Conservation (phyloP, 148 eudicot species). For the Fagopyrum esculentum region DNA sequence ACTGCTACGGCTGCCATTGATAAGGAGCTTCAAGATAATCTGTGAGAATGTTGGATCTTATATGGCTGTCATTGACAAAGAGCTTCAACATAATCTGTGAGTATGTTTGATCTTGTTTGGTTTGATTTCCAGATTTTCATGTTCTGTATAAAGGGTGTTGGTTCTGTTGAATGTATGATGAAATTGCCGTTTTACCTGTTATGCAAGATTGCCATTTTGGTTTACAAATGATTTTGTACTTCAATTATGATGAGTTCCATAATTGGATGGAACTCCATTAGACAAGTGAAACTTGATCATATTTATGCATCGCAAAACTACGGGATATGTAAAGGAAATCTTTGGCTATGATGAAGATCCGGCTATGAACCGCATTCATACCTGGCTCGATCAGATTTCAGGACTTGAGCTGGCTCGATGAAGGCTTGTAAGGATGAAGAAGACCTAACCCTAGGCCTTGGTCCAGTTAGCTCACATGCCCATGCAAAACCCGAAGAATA, state of each 20-base stretch:
- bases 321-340: too few species aligned
- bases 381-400: too few species aligned
- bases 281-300: too few species aligned
- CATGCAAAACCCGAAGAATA: too few species aligned
- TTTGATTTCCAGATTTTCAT: not conserved
- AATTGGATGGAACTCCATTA: not conserved
- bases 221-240: not conserved
- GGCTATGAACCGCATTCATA: too few species aligned
- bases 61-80: slow-evolving; percentile 29
- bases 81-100: slow-evolving; percentile 2
- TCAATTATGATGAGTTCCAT: not conserved
- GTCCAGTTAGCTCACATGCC: too few species aligned
- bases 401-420: too few species aligned
- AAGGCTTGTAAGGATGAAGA: too few species aligned
- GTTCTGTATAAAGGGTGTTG: not conserved
- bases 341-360: too few species aligned
- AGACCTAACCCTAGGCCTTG: too few species aligned
- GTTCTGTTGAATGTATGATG: not conserved
- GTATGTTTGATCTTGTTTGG: not conserved
- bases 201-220: not conserved
- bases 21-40: slow-evolving; percentile 16
- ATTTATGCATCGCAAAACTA: too few species aligned
- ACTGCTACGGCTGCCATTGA: slow-evolving; percentile 59
- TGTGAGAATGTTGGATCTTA: not conserved
- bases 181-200: not conserved